Conservation (phyloP, 257 asterid genomes). For the Solanum etuberosum region DNA sequence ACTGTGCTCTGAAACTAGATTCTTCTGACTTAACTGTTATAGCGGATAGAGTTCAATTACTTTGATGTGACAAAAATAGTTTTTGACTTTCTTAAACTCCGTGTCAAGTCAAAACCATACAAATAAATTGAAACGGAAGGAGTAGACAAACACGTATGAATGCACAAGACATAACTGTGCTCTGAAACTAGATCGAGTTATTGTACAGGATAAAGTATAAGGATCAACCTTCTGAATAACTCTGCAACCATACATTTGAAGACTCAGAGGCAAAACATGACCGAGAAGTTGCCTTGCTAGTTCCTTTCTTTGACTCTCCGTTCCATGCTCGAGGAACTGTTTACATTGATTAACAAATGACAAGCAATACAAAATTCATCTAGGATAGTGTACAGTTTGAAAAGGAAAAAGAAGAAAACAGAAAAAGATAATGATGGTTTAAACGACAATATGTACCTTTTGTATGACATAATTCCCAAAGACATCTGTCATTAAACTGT, state of each 20-base stretch:
- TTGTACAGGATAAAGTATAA: not conserved
- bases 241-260: slow-evolving; percentile 97
- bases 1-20: not conserved
- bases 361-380: not conserved
- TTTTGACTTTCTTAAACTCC: no score
- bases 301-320: slow-evolving; percentile 64
- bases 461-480: slow-evolving; percentile 92
- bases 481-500: slow-evolving; percentile 64
- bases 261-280: slow-evolving; percentile 75
- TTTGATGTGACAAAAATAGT: no score
- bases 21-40: no score
- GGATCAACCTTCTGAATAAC: slow-evolving; percentile 77
- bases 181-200: not conserved
- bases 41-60: no score
- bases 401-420: not conserved
- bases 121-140: no score
- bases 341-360: not conserved
- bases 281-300: slow-evolving; percentile 62
- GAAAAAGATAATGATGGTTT: not conserved
- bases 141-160: no score
- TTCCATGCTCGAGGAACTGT: slow-evolving; percentile 92
- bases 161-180: not conserved
- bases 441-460: slow-evolving; percentile 37
- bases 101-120: no score
- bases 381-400: not conserved